These are phyloP conservation scores for Mycena polygramma DNA, from an alignment of 768 basidiomycete species.

Conservation along the genomic window DNA sequence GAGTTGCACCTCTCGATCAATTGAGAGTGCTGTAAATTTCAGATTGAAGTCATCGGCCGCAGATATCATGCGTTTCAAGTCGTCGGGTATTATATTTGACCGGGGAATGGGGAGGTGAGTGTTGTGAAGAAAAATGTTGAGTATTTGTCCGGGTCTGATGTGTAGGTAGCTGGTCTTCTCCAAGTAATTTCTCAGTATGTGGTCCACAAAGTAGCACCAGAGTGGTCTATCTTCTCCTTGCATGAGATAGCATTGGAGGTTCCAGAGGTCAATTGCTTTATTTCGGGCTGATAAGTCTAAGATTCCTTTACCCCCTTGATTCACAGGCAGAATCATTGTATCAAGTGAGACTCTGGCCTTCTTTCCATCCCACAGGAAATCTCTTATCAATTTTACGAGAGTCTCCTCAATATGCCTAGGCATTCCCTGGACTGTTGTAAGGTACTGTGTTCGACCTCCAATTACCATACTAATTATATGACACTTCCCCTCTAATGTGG, in stretches of 20 bases:
- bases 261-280: no score
- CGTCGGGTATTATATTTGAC: background rate
- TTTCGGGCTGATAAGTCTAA: no score
- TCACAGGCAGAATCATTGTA: background rate
- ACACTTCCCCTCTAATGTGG: no score
- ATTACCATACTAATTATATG: no score
- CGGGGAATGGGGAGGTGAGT: slow-evolving; percentile 2
- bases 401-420: slow-evolving; percentile 37
- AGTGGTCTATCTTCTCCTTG: no score
- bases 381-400: background rate
- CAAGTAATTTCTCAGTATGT: no score
- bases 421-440: slow-evolving; percentile 45
- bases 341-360: background rate
- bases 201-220: no score
- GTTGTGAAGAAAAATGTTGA: background rate
- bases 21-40: slow-evolving; percentile 8
- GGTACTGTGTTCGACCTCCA: no score
- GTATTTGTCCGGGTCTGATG: slow-evolving; percentile 1
- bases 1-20: no score
- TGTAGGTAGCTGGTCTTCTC: slow-evolving; percentile 14
- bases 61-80: slow-evolving; percentile 6
- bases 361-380: slow-evolving; percentile 25
- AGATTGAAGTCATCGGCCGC: slow-evolving; percentile 5
- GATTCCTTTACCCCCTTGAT: slow-evolving; percentile 9
- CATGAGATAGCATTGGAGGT: no score